Percentiles rank a stretch among this genome's conserved stretches.
phyloP scores from a whole-genome alignment of 2,329 filamentous ascomycete genomes.

The Xenosphaeropsis pyriputrescens region DNA sequence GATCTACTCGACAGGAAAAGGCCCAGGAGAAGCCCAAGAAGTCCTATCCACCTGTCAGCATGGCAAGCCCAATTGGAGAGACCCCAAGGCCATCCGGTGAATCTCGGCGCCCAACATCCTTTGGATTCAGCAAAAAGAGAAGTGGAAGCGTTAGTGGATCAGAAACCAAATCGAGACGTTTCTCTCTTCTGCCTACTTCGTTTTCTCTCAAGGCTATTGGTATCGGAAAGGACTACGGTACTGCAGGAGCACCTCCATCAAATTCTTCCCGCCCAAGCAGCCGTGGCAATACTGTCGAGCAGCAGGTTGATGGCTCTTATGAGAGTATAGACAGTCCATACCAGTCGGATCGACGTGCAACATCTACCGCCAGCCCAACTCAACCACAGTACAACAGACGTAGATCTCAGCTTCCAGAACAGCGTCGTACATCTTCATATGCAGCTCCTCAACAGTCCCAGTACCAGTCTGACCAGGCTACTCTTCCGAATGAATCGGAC shows the following conservation, averaged over 20 bases:
- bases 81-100: conserved; percentile 49
- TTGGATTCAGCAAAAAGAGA: conserved; percentile 54
- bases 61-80: conserved; percentile 48
- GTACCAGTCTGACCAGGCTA: conserved; percentile 3
- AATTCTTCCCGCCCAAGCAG: conserved; percentile 10
- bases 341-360: conserved; percentile 20
- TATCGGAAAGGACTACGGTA: conserved; percentile 31
- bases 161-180: conserved; percentile 45
- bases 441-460: conserved; percentile 1
- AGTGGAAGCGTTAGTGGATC: conserved; percentile 50
- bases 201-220: conserved; percentile 53
- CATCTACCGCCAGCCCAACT: conserved; percentile 22
- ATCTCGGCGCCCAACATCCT: conserved; percentile 57
- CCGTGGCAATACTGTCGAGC: conserved; percentile 8
- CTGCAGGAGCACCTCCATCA: conserved; percentile 6
- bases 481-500: conserved; percentile 15
- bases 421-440: conserved; percentile 12
- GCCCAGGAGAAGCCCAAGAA: conserved; percentile 48
- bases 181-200: conserved; percentile 53
- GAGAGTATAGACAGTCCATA: conserved; percentile 12
- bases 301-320: conserved; percentile 12
- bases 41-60: conserved; percentile 76
- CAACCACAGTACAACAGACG: conserved; percentile 23
- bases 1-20: conserved; percentile 34
- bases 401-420: conserved; percentile 16